Evolutionary conservation across 768 basidiomycete genomes (phyloP), one percentile per base, ranked within the genome.

Genomic region (Glaciozyma antarctica): DNA sequence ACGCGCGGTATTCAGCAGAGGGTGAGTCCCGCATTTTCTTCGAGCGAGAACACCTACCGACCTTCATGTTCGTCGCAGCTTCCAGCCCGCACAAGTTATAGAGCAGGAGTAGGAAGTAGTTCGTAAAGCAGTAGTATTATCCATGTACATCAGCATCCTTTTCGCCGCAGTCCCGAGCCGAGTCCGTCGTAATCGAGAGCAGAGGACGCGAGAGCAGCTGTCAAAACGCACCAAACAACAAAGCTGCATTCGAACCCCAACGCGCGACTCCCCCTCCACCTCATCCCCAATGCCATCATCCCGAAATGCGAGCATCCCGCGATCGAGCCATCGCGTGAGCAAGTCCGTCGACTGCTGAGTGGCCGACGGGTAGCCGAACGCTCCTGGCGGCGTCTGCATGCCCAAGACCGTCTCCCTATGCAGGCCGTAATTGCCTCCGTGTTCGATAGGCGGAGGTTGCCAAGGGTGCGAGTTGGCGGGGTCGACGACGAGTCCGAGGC

Each of bases 401-500:
- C 21, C 38, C 38, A 41, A 13, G 7, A 13, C 13, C 38, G 13
- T 41, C 47, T 48, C 47, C 47, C 47, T 7, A 16, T 48, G 21
- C 47, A 48, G 2, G 47, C 19, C 47, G 21, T 48, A 21, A 48
- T 48, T 21, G 47, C 22, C 17, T 48, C 22, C 21, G n/a, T 48
- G 47, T 21, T 48, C 19, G 47, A 24, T 12, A 9, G 47, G n/a
- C 13, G 47, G 47, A 16, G 47, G 47, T 22, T 48, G 47, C 47
- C 47, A 48, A 9, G 47, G 12, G 21, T 48, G 47, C 21, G 47
- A 22, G 47, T 48, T 48, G 47, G 47, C 19, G 21, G 47, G 47
- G 19, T 48, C 47, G 47, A 48, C 47, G 30, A 69, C 67, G 28
- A 69, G 64, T 12, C 67, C 67, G 26, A 69, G 64, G 0, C 58